Conservation (phyloP, 768 basidiomycete species). For the Lactarius pseudohatsudake region DNA sequence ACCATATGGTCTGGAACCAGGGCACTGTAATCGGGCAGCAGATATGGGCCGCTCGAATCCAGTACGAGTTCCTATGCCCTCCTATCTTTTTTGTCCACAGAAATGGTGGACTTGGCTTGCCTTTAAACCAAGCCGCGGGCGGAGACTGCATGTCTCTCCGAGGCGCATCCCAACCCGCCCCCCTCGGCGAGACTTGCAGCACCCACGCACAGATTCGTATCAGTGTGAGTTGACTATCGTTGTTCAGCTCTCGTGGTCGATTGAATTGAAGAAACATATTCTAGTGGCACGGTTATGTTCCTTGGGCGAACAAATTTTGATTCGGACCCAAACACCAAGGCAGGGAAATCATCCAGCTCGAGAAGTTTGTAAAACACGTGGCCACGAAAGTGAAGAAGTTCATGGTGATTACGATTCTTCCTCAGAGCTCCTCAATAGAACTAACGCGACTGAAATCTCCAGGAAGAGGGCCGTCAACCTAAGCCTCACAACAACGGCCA, state of each 20-base stretch:
- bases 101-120: constrained; percentile 6
- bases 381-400: constrained; percentile 10
- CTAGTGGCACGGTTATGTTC: constrained; percentile 18
- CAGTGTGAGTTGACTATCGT: background rate
- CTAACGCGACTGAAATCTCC: background rate
- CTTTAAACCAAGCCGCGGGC: background rate
- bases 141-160: constrained; percentile 3
- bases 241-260: background rate
- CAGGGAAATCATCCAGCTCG: constrained; percentile 1
- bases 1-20: background rate
- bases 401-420: background rate
- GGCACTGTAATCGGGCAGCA: constrained; percentile 14
- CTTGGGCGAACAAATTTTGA: constrained; percentile 15
- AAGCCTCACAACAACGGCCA: background rate
- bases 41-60: constrained; percentile 7
- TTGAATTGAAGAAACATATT: background rate
- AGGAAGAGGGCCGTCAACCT: background rate
- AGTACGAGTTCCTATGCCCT: constrained; percentile 2
- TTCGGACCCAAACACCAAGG: background rate
- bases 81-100: constrained; percentile 19
- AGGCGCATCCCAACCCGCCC: background rate
- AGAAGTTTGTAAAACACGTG: constrained; percentile 19
- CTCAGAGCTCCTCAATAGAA: no score
- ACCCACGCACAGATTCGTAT: constrained; percentile 23
- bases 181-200: background rate